Conservation (phyloP, 495 filamentous ascomycete genomes). For the Podospora comata region DNA sequence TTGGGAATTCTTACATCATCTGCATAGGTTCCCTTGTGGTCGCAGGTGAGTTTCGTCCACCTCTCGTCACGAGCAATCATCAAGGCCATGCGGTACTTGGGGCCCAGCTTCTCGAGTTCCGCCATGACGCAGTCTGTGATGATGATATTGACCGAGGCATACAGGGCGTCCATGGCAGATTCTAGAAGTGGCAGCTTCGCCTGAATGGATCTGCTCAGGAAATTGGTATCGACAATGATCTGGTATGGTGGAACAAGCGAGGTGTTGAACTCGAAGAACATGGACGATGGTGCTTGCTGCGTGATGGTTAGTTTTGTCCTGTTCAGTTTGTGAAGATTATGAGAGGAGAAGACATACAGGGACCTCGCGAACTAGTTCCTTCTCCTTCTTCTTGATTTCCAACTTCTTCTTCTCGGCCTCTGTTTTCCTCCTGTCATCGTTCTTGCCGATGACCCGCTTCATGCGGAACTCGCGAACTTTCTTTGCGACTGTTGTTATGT, state of each 20-base stretch:
- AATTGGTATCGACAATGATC: conserved; percentile 72
- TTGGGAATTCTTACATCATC: conserved; percentile 59
- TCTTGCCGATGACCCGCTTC: conserved; percentile 60
- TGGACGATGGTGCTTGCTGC: conserved; percentile 68
- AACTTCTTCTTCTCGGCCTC: conserved; percentile 56
- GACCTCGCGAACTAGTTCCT: conserved; percentile 60
- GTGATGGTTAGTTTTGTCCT: conserved; percentile 29
- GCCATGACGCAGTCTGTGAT: conserved; percentile 60
- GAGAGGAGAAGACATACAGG: conserved; percentile 41
- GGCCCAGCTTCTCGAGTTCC: conserved; percentile 89
- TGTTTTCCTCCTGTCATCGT: conserved; percentile 58
- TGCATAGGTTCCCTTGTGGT: conserved; percentile 89
- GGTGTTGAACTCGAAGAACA: conserved; percentile 96
- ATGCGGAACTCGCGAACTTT: conserved; percentile 38
- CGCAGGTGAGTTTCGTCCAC: conserved; percentile 78
- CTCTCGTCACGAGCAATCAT: conserved; percentile 82
- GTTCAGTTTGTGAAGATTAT: conserved; percentile 28
- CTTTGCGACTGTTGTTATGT: conserved; percentile 25
- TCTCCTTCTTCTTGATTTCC: conserved; percentile 56
- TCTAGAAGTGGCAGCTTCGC: conserved; percentile 84
- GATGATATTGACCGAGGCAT: conserved; percentile 63
- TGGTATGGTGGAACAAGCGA: conserved; percentile 65
- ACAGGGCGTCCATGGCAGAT: conserved; percentile 71
- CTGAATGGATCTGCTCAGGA: conserved; percentile 86
- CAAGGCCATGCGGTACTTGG: conserved; percentile 83